Conservation (phyloP, 495 filamentous ascomycete genomes). For the Penicillium pulvis region DNA sequence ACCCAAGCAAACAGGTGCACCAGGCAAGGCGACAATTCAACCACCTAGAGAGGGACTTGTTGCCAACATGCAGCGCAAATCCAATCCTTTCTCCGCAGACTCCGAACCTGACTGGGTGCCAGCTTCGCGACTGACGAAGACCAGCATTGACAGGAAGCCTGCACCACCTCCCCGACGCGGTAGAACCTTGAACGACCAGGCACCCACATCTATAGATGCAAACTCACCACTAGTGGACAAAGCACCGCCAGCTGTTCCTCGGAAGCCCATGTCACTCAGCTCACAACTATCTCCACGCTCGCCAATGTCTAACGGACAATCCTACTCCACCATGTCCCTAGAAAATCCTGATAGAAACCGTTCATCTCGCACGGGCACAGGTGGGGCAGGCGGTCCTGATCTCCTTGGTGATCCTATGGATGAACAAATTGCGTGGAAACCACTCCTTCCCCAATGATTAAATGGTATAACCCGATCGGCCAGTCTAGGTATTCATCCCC, state of each 20-base stretch:
- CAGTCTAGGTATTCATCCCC: neutral
- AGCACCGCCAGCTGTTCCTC: slow-evolving; percentile 34
- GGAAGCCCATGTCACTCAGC: slow-evolving; percentile 36
- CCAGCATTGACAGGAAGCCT: slow-evolving; percentile 11
- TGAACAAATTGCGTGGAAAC: slow-evolving; percentile 37
- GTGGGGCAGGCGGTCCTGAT: slow-evolving; percentile 9
- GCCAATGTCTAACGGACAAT: neutral
- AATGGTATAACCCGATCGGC: neutral
- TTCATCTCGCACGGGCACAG: neutral
- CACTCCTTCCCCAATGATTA: slow-evolving; percentile 30
- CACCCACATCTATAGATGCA: neutral
- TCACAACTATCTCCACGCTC: slow-evolving; percentile 11
- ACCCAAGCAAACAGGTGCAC: slow-evolving; percentile 53
- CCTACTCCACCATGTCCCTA: neutral
- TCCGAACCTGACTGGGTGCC: slow-evolving; percentile 77
- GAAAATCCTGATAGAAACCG: neutral
- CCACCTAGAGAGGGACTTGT: slow-evolving; percentile 62
- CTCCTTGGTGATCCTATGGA: slow-evolving; percentile 28
- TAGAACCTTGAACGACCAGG: neutral
- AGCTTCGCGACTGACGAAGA: neutral
- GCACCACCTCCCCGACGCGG: slow-evolving; percentile 17
- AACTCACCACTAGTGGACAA: slow-evolving; percentile 2
- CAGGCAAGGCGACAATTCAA: slow-evolving; percentile 69
- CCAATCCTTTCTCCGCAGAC: slow-evolving; percentile 77
- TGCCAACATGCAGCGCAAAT: slow-evolving; percentile 69